Conservation (phyloP, 208 protist species). For the Perkinsela sp. region DNA sequence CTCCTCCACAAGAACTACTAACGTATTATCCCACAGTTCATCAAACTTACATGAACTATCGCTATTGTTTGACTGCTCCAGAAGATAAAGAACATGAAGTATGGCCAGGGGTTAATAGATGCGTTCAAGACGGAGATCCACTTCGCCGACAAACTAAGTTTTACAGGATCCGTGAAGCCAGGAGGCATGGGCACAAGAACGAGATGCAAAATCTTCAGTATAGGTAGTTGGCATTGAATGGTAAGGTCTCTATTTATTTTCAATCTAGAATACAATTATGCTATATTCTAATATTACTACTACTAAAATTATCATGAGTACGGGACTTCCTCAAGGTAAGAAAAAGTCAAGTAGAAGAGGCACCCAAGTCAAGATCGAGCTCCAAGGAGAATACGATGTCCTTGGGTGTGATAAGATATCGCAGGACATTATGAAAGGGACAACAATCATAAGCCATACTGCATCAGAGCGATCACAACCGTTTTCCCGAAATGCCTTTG, state of each 20-base stretch:
- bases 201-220: background rate
- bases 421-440: background rate
- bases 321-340: background rate
- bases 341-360: background rate
- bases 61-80: background rate
- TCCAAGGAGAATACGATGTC: background rate
- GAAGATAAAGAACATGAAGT: background rate
- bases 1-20: background rate
- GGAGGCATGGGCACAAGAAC: background rate
- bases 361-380: background rate
- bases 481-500: too few relatives aligned
- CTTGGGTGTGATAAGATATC: background rate
- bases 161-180: background rate
- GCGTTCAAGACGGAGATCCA: background rate
- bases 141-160: background rate
- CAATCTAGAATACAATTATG: background rate
- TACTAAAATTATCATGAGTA: background rate
- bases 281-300: background rate
- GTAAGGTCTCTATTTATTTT: background rate
- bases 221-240: background rate
- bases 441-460: too few relatives aligned
- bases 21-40: background rate
- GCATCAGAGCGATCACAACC: too few relatives aligned
- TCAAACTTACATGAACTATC: background rate
- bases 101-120: background rate